Percentiles rank a stretch among this genome's conserved stretches.
These are phyloP conservation scores for Termitomyces sp. DNA, from an alignment of 768 basidiomycete species.

Conservation along the genomic window DNA sequence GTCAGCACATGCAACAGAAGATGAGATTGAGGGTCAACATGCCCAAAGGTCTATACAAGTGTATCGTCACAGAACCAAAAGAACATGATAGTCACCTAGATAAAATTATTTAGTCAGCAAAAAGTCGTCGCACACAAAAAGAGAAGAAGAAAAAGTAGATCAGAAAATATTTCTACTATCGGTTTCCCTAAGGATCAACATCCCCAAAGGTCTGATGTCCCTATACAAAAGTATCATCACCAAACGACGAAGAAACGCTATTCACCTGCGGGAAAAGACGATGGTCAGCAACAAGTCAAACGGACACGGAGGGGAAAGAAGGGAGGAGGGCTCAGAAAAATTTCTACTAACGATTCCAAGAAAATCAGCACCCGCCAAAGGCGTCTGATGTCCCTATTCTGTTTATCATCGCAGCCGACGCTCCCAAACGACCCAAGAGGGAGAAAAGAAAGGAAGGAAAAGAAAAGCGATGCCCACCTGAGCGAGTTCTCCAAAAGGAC, in stretches of 20 bases:
- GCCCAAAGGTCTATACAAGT: conserved; percentile 47
- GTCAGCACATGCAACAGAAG: too few relatives aligned
- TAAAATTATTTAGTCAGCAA: conserved; percentile 1
- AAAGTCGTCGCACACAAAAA: background rate
- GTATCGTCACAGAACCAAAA: conserved; percentile 31
- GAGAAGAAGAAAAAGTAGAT: conserved; percentile 5
- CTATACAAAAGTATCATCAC: conserved; percentile 46
- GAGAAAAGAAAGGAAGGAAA: background rate
- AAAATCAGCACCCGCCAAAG: conserved; percentile 29
- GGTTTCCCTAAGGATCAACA: conserved; percentile 56
- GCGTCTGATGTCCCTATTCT: conserved; percentile 43
- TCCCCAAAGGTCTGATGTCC: conserved; percentile 61
- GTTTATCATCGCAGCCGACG: conserved; percentile 35
- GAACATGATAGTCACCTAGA: conserved; percentile 33
- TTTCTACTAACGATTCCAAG: conserved; percentile 54
- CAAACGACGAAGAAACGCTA: conserved; percentile 5
- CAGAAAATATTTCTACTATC: conserved; percentile 25
- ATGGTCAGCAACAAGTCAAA: background rate
- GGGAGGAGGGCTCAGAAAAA: conserved; percentile 30
- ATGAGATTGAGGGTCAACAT: conserved; percentile 17
- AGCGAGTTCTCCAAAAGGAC: conserved; percentile 61
- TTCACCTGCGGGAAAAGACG: conserved; percentile 34
- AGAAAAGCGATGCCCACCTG: conserved; percentile 52
- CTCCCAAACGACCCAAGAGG: background rate
- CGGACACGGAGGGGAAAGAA: conserved; percentile 1